These are phyloP conservation scores for Clarireedia sp. DNA, from an alignment of 2,329 filamentous ascomycete species.

Conservation along the genomic window DNA sequence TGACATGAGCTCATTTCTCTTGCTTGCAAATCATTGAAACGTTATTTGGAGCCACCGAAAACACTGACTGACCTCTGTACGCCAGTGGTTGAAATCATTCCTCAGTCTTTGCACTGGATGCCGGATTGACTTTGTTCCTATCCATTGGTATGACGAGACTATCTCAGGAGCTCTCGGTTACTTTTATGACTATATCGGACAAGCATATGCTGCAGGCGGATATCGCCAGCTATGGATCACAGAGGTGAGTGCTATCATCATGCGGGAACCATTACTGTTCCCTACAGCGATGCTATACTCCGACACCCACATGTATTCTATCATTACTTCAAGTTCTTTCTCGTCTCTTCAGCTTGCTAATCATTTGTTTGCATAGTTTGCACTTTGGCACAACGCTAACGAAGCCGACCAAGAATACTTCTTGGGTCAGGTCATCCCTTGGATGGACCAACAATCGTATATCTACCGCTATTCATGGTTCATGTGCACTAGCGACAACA, in stretches of 20 bases:
- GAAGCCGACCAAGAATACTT: constrained; percentile 31
- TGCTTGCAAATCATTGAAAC: too few species aligned
- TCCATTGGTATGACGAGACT: constrained; percentile 39
- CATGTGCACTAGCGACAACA: constrained; percentile 2
- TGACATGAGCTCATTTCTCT: too few species aligned
- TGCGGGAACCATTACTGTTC: too few species aligned
- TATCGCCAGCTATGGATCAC: not conserved
- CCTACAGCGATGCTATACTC: too few species aligned
- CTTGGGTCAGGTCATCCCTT: constrained; percentile 34
- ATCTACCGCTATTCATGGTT: constrained; percentile 8
- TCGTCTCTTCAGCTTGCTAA: not conserved
- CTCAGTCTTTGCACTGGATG: constrained; percentile 34
- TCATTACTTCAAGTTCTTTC: not conserved
- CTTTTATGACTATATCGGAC: constrained; percentile 12
- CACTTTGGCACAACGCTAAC: not conserved
- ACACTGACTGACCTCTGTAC: too few species aligned
- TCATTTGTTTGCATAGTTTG: not conserved
- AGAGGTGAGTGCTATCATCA: not conserved
- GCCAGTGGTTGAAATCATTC: constrained; percentile 36
- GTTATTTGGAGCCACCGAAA: too few species aligned
- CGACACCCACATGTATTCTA: not conserved
- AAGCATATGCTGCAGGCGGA: not conserved
- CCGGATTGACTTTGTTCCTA: constrained; percentile 37
- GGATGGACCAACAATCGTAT: constrained; percentile 32
- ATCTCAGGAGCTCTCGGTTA: constrained; percentile 34